A percentile compares a stretch with the other conserved stretches of the same genome.
These are phyloP conservation scores for Inosperma sp. DNA, from an alignment of 768 basidiomycete genomes.

Conservation along the genomic window DNA sequence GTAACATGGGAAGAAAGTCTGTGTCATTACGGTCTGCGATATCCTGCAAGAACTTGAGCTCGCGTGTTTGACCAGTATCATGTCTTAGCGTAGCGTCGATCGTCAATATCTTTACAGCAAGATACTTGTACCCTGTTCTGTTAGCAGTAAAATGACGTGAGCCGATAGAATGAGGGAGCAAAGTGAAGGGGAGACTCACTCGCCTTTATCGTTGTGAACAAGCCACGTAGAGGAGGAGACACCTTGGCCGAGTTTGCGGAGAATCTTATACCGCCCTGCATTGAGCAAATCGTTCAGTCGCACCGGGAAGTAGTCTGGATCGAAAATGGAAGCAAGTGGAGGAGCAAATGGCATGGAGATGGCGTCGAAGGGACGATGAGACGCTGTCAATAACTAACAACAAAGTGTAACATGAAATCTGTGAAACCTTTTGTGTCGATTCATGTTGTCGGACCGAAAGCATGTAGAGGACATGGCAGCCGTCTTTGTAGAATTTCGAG, in stretches of 20 bases:
- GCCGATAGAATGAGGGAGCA: background rate
- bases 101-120: conserved; percentile 21
- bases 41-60: conserved; percentile 17
- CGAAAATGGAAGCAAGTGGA: background rate
- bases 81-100: conserved; percentile 15
- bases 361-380: background rate
- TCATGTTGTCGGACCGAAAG: too few species aligned
- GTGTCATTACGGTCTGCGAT: conserved; percentile 10
- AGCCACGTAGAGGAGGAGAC: conserved; percentile 10
- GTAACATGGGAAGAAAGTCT: conserved; percentile 16
- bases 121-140: conserved; percentile 13
- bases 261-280: conserved; percentile 9
- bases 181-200: background rate
- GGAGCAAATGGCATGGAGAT: background rate
- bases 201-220: background rate
- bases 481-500: too few species aligned
- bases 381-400: too few species aligned
- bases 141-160: background rate
- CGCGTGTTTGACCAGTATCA: conserved; percentile 5
- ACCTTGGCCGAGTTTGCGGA: conserved; percentile 13
- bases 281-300: conserved; percentile 5
- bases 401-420: too few species aligned
- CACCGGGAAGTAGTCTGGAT: conserved; percentile 4
- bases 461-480: too few species aligned
- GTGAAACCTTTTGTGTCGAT: too few species aligned